phyloP scores from a whole-genome alignment of 2,329 filamentous ascomycete genomes.

The Trichoderma semiorbis region DNA sequence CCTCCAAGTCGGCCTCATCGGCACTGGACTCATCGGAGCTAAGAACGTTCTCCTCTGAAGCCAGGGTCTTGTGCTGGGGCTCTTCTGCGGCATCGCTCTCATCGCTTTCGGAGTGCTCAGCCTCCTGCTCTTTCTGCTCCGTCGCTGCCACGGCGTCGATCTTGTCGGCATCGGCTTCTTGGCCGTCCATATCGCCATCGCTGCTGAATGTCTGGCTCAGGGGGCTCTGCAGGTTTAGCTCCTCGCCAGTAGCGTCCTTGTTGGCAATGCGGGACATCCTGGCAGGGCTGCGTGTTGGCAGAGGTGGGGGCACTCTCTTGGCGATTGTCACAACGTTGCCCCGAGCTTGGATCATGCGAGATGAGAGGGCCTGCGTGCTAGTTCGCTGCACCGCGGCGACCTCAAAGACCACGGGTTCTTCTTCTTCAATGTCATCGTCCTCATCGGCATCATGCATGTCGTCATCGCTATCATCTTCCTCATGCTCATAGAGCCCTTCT shows the following conservation, averaged over 20 bases:
- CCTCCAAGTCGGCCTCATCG: not conserved
- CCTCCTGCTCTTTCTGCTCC: not conserved
- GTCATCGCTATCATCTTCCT: conserved; percentile 19
- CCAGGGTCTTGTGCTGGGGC: not conserved
- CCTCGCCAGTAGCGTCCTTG: conserved; percentile 55
- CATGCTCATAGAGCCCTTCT: conserved; percentile 17
- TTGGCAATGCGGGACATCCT: conserved; percentile 49
- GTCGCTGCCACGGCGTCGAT: not conserved
- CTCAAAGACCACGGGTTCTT: conserved; percentile 68
- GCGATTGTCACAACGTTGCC: conserved; percentile 82
- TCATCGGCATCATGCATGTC: conserved; percentile 40
- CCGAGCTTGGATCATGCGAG: conserved; percentile 66
- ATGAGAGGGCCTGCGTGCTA: conserved; percentile 54
- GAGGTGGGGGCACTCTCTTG: conserved; percentile 71
- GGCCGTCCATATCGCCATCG: conserved; percentile 26
- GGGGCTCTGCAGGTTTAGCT: conserved; percentile 53
- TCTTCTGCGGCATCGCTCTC: not conserved
- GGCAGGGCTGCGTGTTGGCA: conserved; percentile 74
- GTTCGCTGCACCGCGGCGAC: conserved; percentile 58
- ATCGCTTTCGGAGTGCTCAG: not conserved
- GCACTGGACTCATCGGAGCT: not conserved
- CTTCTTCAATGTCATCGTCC: conserved; percentile 48
- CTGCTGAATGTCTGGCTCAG: conserved; percentile 47
- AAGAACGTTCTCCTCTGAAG: not conserved
- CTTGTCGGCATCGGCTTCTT: conserved; percentile 13